Evolutionary conservation across 2,329 filamentous ascomycete species (phyloP).

Genomic region (Metarhizium robertsii): DNA sequence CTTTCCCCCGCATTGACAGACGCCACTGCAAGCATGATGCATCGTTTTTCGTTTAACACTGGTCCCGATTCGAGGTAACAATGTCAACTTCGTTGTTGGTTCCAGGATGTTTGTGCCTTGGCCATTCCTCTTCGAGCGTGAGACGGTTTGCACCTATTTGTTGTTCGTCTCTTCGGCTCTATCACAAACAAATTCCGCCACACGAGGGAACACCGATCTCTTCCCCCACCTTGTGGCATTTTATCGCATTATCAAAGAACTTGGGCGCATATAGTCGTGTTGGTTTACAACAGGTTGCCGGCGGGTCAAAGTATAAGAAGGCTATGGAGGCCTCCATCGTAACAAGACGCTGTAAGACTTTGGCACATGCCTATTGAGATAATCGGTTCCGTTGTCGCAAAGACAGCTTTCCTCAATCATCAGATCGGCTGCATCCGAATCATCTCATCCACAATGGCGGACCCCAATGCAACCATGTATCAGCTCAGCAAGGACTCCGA

Average conservation of each 20-base stretch:
- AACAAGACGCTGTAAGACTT: neutral
- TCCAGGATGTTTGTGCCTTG: neutral
- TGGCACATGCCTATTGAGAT: neutral
- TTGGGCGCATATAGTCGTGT: neutral
- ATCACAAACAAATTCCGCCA: neutral
- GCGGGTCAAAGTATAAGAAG: neutral
- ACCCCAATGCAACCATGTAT: neutral
- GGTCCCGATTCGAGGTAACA: neutral
- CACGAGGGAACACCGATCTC: neutral
- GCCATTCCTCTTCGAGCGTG: too few species aligned
- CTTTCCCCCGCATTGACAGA: neutral
- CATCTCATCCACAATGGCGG: neutral
- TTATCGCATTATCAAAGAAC: neutral
- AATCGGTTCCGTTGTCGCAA: neutral
- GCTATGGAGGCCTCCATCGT: neutral
- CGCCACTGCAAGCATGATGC: neutral
- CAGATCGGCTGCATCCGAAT: neutral
- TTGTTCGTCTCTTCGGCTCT: neutral
- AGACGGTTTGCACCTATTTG: too few species aligned
- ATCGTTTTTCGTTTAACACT: neutral
- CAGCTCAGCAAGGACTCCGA: constrained; percentile 1
- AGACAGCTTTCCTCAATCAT: neutral
- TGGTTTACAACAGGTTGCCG: neutral
- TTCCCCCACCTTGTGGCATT: too few species aligned
- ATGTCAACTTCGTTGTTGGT: neutral